Conservation (phyloP, 2,329 filamentous ascomycete genomes). For the Talaromyces sp. region DNA sequence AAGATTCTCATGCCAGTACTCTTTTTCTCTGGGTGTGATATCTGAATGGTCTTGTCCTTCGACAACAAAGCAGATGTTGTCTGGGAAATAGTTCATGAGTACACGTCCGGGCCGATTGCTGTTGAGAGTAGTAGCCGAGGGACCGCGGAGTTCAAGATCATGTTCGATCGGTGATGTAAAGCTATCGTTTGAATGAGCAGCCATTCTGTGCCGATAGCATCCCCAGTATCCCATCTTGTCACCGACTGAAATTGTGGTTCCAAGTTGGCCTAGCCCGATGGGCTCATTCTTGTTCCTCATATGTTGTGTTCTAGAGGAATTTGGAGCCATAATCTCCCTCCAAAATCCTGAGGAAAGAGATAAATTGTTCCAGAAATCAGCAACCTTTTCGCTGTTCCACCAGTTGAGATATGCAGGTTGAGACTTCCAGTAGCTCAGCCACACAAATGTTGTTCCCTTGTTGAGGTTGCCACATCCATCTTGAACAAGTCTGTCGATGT, state of each 20-base stretch:
- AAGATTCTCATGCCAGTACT: constrained; percentile 16
- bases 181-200: background rate
- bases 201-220: constrained; percentile 17
- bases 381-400: constrained; percentile 15
- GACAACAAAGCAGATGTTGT: constrained; percentile 22
- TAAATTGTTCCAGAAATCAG: constrained; percentile 16
- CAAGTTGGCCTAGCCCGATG: constrained; percentile 13
- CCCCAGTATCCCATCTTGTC: constrained; percentile 25
- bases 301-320: constrained; percentile 10
- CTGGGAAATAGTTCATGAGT: constrained; percentile 7
- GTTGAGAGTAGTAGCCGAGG: too few relatives aligned
- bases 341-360: constrained; percentile 15
- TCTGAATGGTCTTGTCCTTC: constrained; percentile 22
- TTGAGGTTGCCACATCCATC: background rate
- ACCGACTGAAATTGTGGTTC: background rate
- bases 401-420: constrained; percentile 9
- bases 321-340: constrained; percentile 19
- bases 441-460: constrained; percentile 24
- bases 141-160: background rate
- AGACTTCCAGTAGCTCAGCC: constrained; percentile 20
- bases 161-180: background rate
- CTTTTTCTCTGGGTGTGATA: constrained; percentile 5
- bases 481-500: constrained; percentile 14
- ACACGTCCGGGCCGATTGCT: constrained; percentile 1
- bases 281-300: constrained; percentile 10